Evolutionary conservation across 2,329 filamentous ascomycete genomes (phyloP).

Genomic region (Xylogone sp.): DNA sequence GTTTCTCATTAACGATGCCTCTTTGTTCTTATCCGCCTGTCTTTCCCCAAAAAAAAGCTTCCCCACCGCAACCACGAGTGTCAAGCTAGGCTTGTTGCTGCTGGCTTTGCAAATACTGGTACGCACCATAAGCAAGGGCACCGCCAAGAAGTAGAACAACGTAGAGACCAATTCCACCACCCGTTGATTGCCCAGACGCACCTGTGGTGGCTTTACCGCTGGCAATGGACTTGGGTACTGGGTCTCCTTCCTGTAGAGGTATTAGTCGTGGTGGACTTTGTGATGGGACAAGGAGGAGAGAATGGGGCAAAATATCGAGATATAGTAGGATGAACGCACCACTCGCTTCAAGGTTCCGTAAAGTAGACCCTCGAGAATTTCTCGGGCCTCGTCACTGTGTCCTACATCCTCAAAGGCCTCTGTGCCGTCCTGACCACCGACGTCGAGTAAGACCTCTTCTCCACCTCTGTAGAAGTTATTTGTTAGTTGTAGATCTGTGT

Average conservation of each 20-base stretch:
- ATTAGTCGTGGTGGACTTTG: conserved; percentile 5
- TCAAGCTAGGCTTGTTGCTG: conserved; percentile 17
- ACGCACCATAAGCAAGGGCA: conserved; percentile 72
- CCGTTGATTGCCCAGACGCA: conserved; percentile 36
- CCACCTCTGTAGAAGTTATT: conserved; percentile 67
- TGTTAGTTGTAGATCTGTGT: no score
- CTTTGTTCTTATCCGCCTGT: no score
- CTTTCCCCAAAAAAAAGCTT: background rate
- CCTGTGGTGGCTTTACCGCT: conserved; percentile 44
- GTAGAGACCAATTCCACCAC: conserved; percentile 76
- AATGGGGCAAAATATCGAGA: no score
- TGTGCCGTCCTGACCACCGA: conserved; percentile 91
- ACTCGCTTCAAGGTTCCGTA: conserved; percentile 76
- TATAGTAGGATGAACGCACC: no score
- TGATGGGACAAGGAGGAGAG: no score
- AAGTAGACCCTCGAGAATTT: conserved; percentile 77
- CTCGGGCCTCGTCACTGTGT: conserved; percentile 96
- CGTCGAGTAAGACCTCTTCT: conserved; percentile 96
- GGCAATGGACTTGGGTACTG: conserved; percentile 59
- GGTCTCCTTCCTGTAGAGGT: conserved; percentile 65
- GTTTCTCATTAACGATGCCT: no score
- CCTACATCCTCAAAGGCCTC: conserved; percentile 99
- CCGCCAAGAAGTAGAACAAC: conserved; percentile 75
- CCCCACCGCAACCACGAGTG: background rate
- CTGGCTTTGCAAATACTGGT: conserved; percentile 70